Conservation (phyloP, 1,284 basidiomycete genomes). For the Xerocomus nothofagi region DNA sequence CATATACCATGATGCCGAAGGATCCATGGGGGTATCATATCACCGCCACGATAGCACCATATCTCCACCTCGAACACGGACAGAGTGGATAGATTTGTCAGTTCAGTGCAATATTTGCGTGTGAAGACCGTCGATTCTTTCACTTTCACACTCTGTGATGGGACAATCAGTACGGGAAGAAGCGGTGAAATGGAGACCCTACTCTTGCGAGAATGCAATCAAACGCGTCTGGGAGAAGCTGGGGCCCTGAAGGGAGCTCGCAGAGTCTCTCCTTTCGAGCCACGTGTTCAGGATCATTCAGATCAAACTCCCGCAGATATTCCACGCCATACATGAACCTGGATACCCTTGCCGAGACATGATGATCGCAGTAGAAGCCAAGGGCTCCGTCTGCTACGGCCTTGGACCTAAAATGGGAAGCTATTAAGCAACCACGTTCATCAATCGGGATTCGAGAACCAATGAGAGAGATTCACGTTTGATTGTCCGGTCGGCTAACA, state of each 20-base stretch:
- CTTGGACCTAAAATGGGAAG: constrained; percentile 55
- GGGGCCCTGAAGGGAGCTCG: constrained; percentile 73
- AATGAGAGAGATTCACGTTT: constrained; percentile 51
- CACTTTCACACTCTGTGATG: constrained; percentile 59
- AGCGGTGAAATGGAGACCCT: constrained; percentile 22
- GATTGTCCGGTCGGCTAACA: constrained; percentile 72
- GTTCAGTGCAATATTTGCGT: constrained; percentile 76
- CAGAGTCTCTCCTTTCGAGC: constrained; percentile 62
- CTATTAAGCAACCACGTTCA: constrained; percentile 7
- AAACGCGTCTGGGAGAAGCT: constrained; percentile 72
- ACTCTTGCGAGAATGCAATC: constrained; percentile 74
- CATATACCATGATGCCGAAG: constrained; percentile 55
- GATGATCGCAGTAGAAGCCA: constrained; percentile 80
- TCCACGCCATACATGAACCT: constrained; percentile 81
- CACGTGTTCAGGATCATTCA: constrained; percentile 63
- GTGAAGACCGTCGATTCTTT: constrained; percentile 79
- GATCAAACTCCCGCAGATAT: constrained; percentile 66
- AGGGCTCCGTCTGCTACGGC: constrained; percentile 79
- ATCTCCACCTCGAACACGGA: constrained; percentile 79
- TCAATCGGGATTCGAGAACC: constrained; percentile 4
- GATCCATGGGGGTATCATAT: constrained; percentile 70
- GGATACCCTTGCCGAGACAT: constrained; percentile 73
- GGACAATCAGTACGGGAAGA: constrained; percentile 8
- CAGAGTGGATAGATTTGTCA: constrained; percentile 69
- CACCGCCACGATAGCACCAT: constrained; percentile 75